phyloP scores from a whole-genome alignment of 2,329 filamentous ascomycete species.

The Hypomyces rosellus region DNA sequence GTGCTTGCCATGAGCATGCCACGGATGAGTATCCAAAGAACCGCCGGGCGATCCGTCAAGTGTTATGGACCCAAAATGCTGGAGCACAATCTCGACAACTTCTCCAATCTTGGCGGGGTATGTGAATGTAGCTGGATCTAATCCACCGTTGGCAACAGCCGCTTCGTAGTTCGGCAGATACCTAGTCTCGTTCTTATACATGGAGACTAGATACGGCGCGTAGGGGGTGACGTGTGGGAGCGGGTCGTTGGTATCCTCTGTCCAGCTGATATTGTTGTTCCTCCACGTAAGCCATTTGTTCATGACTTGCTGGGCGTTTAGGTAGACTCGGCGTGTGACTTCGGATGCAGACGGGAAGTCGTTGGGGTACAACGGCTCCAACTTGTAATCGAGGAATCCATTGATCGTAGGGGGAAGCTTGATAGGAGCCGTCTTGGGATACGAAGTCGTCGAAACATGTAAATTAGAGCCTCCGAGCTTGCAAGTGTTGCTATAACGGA shows the following conservation, averaged over 20 bases:
- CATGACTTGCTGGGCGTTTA: constrained; percentile 23
- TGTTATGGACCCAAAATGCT: constrained; percentile 28
- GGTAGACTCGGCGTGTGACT: constrained; percentile 41
- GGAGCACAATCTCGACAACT: constrained; percentile 47
- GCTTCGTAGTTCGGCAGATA: constrained; percentile 43
- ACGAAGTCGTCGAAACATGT: constrained; percentile 2
- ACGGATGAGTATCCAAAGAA: constrained; percentile 12
- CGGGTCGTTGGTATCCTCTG: neutral
- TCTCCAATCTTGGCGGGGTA: constrained; percentile 52
- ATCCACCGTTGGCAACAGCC: constrained; percentile 44
- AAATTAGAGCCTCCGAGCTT: neutral
- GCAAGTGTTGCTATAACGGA: constrained; percentile 33
- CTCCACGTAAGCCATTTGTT: constrained; percentile 11
- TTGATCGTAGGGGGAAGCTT: constrained; percentile 27
- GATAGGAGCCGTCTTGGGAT: constrained; percentile 16
- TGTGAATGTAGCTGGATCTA: constrained; percentile 43
- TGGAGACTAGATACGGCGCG: constrained; percentile 12
- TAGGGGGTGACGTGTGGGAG: constrained; percentile 3
- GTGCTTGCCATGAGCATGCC: constrained; percentile 15
- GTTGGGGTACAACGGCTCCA: constrained; percentile 27
- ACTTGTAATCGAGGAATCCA: constrained; percentile 41
- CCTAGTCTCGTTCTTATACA: constrained; percentile 10
- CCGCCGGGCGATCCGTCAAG: constrained; percentile 26
- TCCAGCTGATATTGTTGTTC: constrained; percentile 12
- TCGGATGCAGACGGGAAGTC: constrained; percentile 33